Percentiles rank a stretch among this genome's conserved stretches.
phyloP scores from a whole-genome alignment of 2,329 filamentous ascomycete species.

The Bipolaris cookei region DNA sequence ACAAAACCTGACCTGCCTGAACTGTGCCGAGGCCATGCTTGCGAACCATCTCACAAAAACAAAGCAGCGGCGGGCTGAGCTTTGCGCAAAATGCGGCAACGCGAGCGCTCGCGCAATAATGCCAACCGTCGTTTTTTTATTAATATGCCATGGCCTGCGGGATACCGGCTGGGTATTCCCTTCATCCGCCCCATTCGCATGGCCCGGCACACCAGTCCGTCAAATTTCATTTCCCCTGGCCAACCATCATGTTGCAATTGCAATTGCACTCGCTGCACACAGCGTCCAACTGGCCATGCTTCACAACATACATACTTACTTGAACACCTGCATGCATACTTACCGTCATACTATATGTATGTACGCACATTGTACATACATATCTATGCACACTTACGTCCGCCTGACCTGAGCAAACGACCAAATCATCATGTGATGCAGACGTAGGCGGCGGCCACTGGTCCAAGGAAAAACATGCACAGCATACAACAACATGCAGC shows the following conservation, averaged over 20 bases:
- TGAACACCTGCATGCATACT: too few species aligned
- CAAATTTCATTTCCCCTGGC: slow-evolving; percentile 8
- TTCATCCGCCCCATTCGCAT: slow-evolving; percentile 29
- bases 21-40: slow-evolving; percentile 15
- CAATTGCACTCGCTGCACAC: slow-evolving; percentile 4
- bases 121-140: slow-evolving; percentile 23
- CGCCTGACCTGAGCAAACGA: slow-evolving; percentile 5
- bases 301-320: slow-evolving; percentile 12
- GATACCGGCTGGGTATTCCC: slow-evolving; percentile 29
- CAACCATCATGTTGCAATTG: too few species aligned
- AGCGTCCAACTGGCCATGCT: slow-evolving; percentile 22
- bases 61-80: slow-evolving; percentile 9
- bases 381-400: too few species aligned
- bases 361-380: too few species aligned
- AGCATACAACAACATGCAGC: slow-evolving; percentile 2
- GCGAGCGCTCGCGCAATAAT: slow-evolving; percentile 25
- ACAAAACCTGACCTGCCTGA: slow-evolving; percentile 5
- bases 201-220: background rate
- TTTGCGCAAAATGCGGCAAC: slow-evolving; percentile 9
- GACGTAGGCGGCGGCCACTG: slow-evolving; percentile 22
- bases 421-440: slow-evolving; percentile 19
- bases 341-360: too few species aligned
- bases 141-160: slow-evolving; percentile 27
- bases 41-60: slow-evolving; percentile 9
- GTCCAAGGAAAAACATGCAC: slow-evolving; percentile 11